Base-by-base conservation (phyloP, 2,329 filamentous ascomycete species). In the Botrytis aclada region DNA sequence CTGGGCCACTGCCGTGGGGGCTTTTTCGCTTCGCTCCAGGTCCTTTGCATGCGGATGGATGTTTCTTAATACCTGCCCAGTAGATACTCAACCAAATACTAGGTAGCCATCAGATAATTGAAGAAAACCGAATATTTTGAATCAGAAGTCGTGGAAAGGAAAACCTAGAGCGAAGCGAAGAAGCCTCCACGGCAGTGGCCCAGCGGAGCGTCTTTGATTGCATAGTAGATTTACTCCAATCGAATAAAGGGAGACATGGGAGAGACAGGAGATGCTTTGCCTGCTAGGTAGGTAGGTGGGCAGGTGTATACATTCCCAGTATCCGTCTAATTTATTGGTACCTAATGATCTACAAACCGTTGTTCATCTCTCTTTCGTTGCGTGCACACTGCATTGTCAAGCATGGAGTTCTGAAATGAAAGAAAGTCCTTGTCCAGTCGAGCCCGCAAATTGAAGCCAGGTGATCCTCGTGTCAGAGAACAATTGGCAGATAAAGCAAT, bases 381-480 rank as follows among this genome's bases (percentile, higher is more conserved):
- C n/a, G 25, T 51, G 47, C 25, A 51, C 47, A n/a, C 47, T 51
- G 47, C 47, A 51, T 64, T 9, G 37, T 16, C 14, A 58, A 43
- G 66, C 66, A 69, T 43, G 39, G 43, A 69, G 54, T 60, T 60
- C 66, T 65, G 41, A 34, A 34, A 47, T 34, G 62, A 65, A 10
- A 66, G 74, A 76, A 66, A 74, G 76, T 74, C 76, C 77, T 76
- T 71, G 75, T 74, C 58, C 58, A 39, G 34, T 64, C 45, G 22
- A 54, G 25, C 51, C 51, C 25, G 51, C n/a, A 34, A 64, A 45
- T 64, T 37, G 60, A 62, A 18, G 1, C 12, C 16, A 25, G 62
- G 41, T 70, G 41, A n/a, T 64, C 70, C 65, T 76, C 77, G 79
- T 80, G 79, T 79, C 77, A 63, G 56, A 16, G 41, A 74, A 62